Percentiles rank a stretch among this genome's conserved stretches.
phyloP scores from a whole-genome alignment of 192 early-diverging fungal species.

The Obelidium mucronatum region DNA sequence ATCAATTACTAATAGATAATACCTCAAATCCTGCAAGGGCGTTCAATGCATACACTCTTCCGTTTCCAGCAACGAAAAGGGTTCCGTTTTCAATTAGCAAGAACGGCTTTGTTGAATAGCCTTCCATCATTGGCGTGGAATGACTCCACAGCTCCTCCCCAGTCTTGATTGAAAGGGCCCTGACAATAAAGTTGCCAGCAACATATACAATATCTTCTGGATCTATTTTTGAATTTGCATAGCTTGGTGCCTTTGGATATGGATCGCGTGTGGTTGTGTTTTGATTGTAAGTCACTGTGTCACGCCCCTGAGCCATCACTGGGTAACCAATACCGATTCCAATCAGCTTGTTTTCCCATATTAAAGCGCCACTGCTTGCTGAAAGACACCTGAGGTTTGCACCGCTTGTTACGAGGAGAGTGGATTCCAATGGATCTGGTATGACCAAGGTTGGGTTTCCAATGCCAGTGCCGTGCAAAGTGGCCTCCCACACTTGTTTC shows the following conservation, averaged over 20 bases:
- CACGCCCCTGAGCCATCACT: no score
- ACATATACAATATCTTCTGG: neutral
- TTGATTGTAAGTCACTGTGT: neutral
- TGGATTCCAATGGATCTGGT: no score
- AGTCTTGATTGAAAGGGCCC: neutral
- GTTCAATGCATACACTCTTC: slow-evolving; percentile 1
- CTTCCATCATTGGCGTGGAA: neutral
- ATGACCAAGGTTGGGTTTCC: no score
- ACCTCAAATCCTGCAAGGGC: neutral
- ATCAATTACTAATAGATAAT: neutral
- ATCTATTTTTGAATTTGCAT: neutral
- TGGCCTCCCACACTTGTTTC: no score
- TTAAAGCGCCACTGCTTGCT: no score
- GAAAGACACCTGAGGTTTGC: no score
- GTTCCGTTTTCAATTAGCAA: neutral
- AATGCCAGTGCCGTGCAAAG: no score
- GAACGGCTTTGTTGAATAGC: neutral
- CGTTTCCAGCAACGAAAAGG: slow-evolving; percentile 3
- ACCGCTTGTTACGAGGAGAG: no score
- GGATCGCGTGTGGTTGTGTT: neutral
- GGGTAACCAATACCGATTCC: no score
- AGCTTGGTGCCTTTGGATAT: neutral
- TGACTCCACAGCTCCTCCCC: neutral
- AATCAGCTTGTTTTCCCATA: no score
- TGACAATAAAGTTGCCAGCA: neutral